Percentiles rank a stretch among this genome's conserved stretches.
Evolutionary conservation across 768 basidiomycete genomes (phyloP).

Genomic region (Hemileccinum impolitum): DNA sequence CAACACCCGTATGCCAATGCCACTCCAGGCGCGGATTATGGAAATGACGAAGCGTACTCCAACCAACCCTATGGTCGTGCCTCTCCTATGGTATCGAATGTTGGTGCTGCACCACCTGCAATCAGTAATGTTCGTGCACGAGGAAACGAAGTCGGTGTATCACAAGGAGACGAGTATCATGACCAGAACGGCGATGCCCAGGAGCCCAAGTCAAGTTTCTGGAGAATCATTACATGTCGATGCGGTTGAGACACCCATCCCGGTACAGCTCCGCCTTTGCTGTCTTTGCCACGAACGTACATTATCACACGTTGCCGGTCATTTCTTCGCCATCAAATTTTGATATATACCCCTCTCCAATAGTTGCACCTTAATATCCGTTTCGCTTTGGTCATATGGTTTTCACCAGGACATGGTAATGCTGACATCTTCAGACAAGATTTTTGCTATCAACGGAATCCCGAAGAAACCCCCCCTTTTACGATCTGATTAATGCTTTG

Average conservation of each 20-base stretch:
- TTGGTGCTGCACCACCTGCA: slow-evolving; percentile 66
- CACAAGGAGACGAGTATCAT: slow-evolving; percentile 56
- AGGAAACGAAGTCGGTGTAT: slow-evolving; percentile 65
- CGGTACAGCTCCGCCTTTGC: slow-evolving; percentile 14
- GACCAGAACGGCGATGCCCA: slow-evolving; percentile 55
- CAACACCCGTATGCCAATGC: slow-evolving; percentile 75
- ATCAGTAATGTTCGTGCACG: slow-evolving; percentile 69
- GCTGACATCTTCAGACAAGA: slow-evolving; percentile 25
- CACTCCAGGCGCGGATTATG: slow-evolving; percentile 57
- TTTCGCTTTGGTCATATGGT: slow-evolving; percentile 33
- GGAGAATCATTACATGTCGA: slow-evolving; percentile 75
- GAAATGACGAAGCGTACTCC: slow-evolving; percentile 56
- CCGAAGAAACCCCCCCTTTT: slow-evolving; percentile 15
- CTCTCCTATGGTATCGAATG: slow-evolving; percentile 77
- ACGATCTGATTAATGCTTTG: slow-evolving; percentile 33
- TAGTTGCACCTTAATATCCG: slow-evolving; percentile 36
- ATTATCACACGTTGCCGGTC: slow-evolving; percentile 31
- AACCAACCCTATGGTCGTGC: slow-evolving; percentile 69
- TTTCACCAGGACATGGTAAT: slow-evolving; percentile 27
- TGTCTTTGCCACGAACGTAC: slow-evolving; percentile 25
- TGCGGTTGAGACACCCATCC: slow-evolving; percentile 48
- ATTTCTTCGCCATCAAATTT: slow-evolving; percentile 35
- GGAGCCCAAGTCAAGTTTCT: slow-evolving; percentile 51
- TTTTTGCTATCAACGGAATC: slow-evolving; percentile 27
- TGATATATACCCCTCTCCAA: slow-evolving; percentile 32